Evolutionary conservation across 257 asterid species (phyloP), one percentile per base, ranked within the genome.

Genomic region (Nicotiana tomentosiformis): DNA sequence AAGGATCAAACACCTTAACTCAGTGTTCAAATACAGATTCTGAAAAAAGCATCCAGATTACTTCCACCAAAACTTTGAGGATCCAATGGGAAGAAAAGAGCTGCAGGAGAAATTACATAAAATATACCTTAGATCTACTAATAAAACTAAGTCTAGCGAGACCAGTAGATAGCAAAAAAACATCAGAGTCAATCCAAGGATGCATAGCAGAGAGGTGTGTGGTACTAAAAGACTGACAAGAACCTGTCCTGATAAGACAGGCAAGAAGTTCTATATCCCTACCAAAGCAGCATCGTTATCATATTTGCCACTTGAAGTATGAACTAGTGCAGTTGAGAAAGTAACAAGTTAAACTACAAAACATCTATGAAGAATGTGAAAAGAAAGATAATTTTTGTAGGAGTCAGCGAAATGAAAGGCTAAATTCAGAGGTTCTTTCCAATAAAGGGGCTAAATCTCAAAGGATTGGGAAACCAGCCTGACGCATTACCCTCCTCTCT

Each of bases 41-140:
- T 26, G 39, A 61, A 64, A 49, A 8, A 74, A 1, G 80, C 80
- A 51, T 76, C 43, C 64, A 51, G 23, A 1, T 76, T 26, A 51
- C 64, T 16, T 33, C 64, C 80, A 26, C 58, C 64, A 76, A 76
- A 76, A 51, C 8, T 74, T 72, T 51, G 64, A 51, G 80, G 80
- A 76, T 26, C 43, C 80, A 76, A 15, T 15, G 23, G 32, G 37
- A n/a, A 39, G 33, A 46, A 51, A 32, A 51, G 80, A 76, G 12
- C 80, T 76, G 80, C 64, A 76, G 64, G 80, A 26, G 53, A 76
- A 76, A 26, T 76, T 51, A 26, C 46, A 49, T 76, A 29, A 65
- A 76, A 49, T 29, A 76, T 15, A 51, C 53, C 62, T 26, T 26
- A 76, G 80, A 51, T 76, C 12, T 26, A 76, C 64, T 15, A 51